Conservation (phyloP, 2,329 filamentous ascomycete genomes). For the Podosphaera aphanis region DNA sequence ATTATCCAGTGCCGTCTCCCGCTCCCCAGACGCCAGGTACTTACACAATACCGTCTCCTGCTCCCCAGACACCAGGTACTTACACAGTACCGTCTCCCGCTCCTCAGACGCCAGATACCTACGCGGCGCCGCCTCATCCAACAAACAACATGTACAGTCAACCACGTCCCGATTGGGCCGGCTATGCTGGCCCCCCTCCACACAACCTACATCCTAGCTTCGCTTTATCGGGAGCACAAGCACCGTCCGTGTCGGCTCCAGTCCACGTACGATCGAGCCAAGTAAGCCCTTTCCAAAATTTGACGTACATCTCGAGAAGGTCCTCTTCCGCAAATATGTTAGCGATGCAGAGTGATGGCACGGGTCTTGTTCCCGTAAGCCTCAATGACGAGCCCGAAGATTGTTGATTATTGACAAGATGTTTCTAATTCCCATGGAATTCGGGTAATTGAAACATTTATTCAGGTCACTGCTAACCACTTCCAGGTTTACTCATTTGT, state of each 20-base stretch:
- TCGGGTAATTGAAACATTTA: background rate
- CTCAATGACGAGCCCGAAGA: too few relatives aligned
- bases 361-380: background rate
- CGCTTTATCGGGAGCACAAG: conserved; percentile 16
- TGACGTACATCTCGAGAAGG: background rate
- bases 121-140: conserved; percentile 40
- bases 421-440: conserved; percentile 1
- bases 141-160: conserved; percentile 38
- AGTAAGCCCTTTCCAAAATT: conserved; percentile 23
- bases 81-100: conserved; percentile 43
- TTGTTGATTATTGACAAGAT: conserved; percentile 2
- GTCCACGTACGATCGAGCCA: conserved; percentile 31
- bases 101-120: conserved; percentile 54
- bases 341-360: background rate
- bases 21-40: too few relatives aligned
- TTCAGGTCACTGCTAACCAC: background rate
- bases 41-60: too few relatives aligned
- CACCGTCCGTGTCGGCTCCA: conserved; percentile 29
- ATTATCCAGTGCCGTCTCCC: too few relatives aligned
- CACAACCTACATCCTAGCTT: conserved; percentile 15
- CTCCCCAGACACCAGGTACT: conserved; percentile 87
- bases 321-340: background rate
- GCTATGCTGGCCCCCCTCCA: conserved; percentile 29
- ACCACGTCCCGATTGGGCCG: conserved; percentile 51
- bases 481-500: conserved; percentile 94